A percentile compares a stretch with the other conserved stretches of the same genome.
Evolutionary conservation across 2,329 filamentous ascomycete species (phyloP).

Genomic region (Periconia sp.): DNA sequence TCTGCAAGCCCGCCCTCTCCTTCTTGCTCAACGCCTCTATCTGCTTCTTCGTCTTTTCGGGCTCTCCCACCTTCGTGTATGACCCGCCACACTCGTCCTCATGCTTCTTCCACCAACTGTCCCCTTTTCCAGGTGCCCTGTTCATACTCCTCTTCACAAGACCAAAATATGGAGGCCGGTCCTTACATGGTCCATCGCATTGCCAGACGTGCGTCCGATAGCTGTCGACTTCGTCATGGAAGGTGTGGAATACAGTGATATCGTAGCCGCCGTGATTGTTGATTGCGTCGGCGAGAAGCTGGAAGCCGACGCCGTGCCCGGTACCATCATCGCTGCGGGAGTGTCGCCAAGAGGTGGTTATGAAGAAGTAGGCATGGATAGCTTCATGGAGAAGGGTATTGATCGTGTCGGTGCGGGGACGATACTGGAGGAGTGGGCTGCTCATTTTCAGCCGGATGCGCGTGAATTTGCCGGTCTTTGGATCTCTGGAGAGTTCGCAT

Average conservation of each 20-base stretch:
- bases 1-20: constrained; percentile 51
- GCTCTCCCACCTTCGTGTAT: constrained; percentile 51
- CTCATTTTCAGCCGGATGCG: constrained; percentile 52
- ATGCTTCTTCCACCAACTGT: constrained; percentile 51
- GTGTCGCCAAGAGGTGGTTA: constrained; percentile 52
- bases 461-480: constrained; percentile 43
- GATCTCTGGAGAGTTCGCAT: constrained; percentile 51
- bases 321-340: constrained; percentile 50
- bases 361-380: constrained; percentile 55
- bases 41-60: constrained; percentile 50
- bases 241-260: constrained; percentile 52
- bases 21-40: constrained; percentile 45
- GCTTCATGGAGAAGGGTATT: constrained; percentile 54
- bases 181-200: constrained; percentile 49
- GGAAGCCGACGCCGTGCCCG: constrained; percentile 52
- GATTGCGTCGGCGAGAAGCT: constrained; percentile 52
- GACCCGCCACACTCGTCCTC: constrained; percentile 49
- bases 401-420: constrained; percentile 50
- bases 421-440: constrained; percentile 52
- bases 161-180: constrained; percentile 49
- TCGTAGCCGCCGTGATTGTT: constrained; percentile 51
- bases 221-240: constrained; percentile 55
- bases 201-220: constrained; percentile 54
- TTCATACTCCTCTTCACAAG: constrained; percentile 56
- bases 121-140: constrained; percentile 48